Conservation (phyloP, 2,329 filamentous ascomycete species). For the Blumeria hordei region DNA sequence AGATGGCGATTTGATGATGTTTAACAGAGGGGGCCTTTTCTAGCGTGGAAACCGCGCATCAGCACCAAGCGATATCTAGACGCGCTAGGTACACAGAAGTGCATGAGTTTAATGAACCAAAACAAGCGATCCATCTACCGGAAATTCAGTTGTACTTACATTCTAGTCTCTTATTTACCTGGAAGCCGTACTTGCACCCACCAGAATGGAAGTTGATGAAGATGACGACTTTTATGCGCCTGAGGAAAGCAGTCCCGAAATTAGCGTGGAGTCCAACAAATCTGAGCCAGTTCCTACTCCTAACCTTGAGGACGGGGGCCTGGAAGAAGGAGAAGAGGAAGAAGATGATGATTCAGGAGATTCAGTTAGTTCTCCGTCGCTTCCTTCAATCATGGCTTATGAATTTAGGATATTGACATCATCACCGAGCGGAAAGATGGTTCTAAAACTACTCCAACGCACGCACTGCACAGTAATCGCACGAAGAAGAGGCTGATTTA, state of each 20-base stretch:
- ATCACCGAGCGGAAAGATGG: conserved; percentile 43
- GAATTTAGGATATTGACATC: conserved; percentile 36
- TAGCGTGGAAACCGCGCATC: too few species aligned
- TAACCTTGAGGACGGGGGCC: conserved; percentile 24
- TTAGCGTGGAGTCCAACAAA: conserved; percentile 4
- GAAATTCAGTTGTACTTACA: too few species aligned
- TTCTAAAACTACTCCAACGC: conserved; percentile 33
- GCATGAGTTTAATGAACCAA: too few species aligned
- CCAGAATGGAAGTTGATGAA: conserved; percentile 38
- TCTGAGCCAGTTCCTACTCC: neutral
- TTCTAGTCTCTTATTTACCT: too few species aligned
- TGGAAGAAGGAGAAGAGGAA: conserved; percentile 40
- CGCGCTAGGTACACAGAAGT: too few species aligned
- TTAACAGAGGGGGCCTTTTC: too few species aligned
- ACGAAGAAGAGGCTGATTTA: conserved; percentile 4
- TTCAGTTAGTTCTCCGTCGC: conserved; percentile 17
- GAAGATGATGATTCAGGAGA: conserved; percentile 33
- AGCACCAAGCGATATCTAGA: too few species aligned
- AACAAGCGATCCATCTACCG: too few species aligned
- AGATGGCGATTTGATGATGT: too few species aligned
- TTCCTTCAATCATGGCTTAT: neutral
- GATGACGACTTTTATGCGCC: conserved; percentile 43
- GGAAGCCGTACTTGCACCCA: neutral
- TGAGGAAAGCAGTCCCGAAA: conserved; percentile 23
- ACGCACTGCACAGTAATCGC: conserved; percentile 13